phyloP scores from a whole-genome alignment of 2,329 filamentous ascomycete genomes.

The Neonectria faginata region DNA sequence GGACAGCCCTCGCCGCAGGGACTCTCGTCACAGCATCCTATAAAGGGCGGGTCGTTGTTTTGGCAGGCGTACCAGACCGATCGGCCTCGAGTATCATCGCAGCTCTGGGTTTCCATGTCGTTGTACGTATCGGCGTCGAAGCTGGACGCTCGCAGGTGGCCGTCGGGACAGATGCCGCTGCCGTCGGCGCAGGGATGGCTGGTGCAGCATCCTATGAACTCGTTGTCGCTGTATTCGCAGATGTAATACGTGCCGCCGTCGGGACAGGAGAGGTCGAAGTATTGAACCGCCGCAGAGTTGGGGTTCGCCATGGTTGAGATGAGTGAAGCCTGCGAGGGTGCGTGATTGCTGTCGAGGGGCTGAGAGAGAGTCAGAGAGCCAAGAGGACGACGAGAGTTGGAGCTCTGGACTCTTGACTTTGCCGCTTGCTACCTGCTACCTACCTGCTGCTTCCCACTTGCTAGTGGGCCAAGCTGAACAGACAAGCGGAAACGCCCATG shows the following conservation, averaged over 20 bases:
- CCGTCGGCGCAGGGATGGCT: conserved; percentile 49
- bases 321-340: background rate
- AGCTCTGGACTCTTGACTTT: background rate
- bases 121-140: conserved; percentile 49
- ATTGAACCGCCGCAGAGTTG: conserved; percentile 7
- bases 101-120: conserved; percentile 50
- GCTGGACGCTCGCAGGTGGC: conserved; percentile 44
- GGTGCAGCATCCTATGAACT: conserved; percentile 57
- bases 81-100: conserved; percentile 32
- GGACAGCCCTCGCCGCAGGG: conserved; percentile 39
- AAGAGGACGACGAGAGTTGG: background rate
- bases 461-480: background rate
- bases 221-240: conserved; percentile 46
- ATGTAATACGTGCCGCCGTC: conserved; percentile 53
- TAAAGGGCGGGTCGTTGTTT: conserved; percentile 48
- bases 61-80: conserved; percentile 53
- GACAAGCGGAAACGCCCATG: conserved; percentile 13
- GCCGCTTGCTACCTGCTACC: too few species aligned
- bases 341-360: background rate
- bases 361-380: background rate
- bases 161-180: conserved; percentile 50
- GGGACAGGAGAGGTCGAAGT: conserved; percentile 50
- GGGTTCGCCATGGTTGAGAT: conserved; percentile 31
- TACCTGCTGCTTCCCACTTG: too few species aligned
- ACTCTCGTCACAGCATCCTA: conserved; percentile 53